phyloP scores from a whole-genome alignment of 2,329 filamentous ascomycete species.

The Botrytis aclada region DNA sequence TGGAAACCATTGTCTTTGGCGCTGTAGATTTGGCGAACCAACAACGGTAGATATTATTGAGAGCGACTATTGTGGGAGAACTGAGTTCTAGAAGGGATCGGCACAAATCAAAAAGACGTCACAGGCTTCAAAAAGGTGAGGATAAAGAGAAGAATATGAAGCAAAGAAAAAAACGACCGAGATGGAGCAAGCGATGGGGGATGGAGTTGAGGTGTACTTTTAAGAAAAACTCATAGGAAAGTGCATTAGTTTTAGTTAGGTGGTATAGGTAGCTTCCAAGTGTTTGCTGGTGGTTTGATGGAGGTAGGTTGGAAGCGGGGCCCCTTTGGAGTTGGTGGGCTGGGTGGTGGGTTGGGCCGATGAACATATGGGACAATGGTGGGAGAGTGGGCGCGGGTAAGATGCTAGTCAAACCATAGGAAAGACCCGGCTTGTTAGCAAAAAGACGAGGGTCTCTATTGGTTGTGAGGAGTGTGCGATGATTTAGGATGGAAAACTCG shows the following conservation, averaged over 20 bases:
- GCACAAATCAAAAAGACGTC: not conserved
- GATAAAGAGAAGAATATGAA: not conserved
- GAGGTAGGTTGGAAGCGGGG: slow-evolving; percentile 19
- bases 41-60: slow-evolving; percentile 2
- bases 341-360: not conserved
- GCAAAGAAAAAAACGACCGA: not conserved
- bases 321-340: slow-evolving; percentile 1
- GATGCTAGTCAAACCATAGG: slow-evolving; percentile 5
- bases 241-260: not conserved
- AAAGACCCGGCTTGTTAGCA: slow-evolving; percentile 3
- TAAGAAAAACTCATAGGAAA: slow-evolving; percentile 2
- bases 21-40: slow-evolving; percentile 44
- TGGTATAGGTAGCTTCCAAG: slow-evolving; percentile 1
- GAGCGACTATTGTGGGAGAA: not conserved
- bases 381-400: slow-evolving; percentile 7
- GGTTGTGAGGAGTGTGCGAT: not conserved
- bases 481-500: not conserved
- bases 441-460: not conserved
- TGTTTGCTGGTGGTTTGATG: slow-evolving; percentile 14
- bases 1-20: slow-evolving; percentile 60
- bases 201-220: not conserved
- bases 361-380: not conserved
- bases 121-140: not conserved
- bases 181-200: not conserved
- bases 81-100: not conserved